Evolutionary conservation across 164 flowering plant genomes (phyloP).

Genomic region (Piper longum): DNA sequence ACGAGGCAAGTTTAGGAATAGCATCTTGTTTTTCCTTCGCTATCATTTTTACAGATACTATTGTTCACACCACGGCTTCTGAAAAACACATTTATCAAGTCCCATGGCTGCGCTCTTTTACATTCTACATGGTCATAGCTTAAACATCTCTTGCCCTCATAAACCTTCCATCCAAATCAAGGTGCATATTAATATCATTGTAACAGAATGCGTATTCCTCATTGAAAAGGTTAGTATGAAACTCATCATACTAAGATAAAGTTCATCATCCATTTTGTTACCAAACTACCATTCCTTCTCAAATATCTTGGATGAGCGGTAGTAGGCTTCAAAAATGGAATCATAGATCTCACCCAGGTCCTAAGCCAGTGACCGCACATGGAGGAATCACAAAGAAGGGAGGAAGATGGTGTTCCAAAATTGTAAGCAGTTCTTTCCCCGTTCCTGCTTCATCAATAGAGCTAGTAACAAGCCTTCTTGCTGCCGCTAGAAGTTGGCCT

Average conservation of each 20-base stretch:
- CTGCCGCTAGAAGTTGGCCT: conserved; percentile 83
- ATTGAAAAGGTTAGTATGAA: background rate
- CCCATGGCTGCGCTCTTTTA: background rate
- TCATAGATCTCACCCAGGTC: background rate
- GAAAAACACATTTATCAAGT: background rate
- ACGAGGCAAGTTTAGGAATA: too few species aligned
- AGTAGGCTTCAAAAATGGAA: background rate
- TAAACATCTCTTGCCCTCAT: background rate
- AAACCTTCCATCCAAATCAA: background rate
- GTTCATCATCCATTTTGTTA: conserved; percentile 2
- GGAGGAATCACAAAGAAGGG: conserved; percentile 39
- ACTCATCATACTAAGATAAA: conserved; percentile 2
- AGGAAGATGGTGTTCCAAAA: conserved; percentile 77
- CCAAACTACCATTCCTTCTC: background rate
- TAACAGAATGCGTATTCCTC: background rate
- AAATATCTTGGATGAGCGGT: background rate
- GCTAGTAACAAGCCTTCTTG: conserved; percentile 41
- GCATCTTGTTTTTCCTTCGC: background rate
- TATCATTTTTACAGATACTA: background rate
- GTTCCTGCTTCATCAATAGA: conserved; percentile 32
- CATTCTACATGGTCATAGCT: background rate
- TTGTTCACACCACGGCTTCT: background rate
- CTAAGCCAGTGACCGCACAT: background rate
- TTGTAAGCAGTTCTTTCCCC: conserved; percentile 44
- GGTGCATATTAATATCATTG: background rate